phyloP scores from a whole-genome alignment of 164 flowering plant genomes.

The Macadamia tetraphylla region DNA sequence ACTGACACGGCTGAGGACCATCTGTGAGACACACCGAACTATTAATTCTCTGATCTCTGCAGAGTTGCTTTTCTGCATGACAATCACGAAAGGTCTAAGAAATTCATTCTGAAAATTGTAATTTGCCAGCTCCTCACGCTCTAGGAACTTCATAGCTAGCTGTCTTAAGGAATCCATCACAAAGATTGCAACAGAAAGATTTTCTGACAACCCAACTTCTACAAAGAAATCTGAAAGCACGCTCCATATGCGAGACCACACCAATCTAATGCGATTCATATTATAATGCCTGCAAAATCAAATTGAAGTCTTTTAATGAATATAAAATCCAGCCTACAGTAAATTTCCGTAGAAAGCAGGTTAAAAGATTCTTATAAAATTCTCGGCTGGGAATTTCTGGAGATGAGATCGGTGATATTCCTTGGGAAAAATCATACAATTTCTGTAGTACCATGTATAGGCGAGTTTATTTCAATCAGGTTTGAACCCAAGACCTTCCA shows the following conservation, averaged over 20 bases:
- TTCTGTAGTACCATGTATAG: too few relatives aligned
- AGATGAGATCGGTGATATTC: background rate
- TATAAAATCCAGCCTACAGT: too few relatives aligned
- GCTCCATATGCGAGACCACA: constrained; percentile 98
- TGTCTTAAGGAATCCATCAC: constrained; percentile 98
- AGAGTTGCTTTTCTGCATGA: constrained; percentile 91
- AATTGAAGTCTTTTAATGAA: background rate
- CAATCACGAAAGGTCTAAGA: constrained; percentile 89
- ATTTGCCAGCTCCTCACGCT: constrained; percentile 96
- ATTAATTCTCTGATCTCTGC: constrained; percentile 91
- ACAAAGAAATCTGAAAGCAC: constrained; percentile 97
- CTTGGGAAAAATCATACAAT: too few relatives aligned
- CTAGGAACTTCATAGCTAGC: constrained; percentile 95
- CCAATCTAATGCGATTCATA: constrained; percentile 97
- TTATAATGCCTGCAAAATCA: constrained; percentile 85
- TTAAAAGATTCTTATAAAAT: background rate
- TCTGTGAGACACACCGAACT: constrained; percentile 96
- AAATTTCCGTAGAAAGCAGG: too few relatives aligned
- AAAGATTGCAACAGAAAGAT: constrained; percentile 94
- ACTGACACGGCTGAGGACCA: constrained; percentile 96
- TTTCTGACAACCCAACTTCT: constrained; percentile 89
- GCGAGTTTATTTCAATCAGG: too few relatives aligned
- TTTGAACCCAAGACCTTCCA: too few relatives aligned
- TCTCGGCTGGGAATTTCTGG: background rate
- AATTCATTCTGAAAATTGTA: constrained; percentile 99